These are phyloP conservation scores for Candida patagonica DNA, from an alignment of 805 yeast genomes.

Conservation along the genomic window DNA sequence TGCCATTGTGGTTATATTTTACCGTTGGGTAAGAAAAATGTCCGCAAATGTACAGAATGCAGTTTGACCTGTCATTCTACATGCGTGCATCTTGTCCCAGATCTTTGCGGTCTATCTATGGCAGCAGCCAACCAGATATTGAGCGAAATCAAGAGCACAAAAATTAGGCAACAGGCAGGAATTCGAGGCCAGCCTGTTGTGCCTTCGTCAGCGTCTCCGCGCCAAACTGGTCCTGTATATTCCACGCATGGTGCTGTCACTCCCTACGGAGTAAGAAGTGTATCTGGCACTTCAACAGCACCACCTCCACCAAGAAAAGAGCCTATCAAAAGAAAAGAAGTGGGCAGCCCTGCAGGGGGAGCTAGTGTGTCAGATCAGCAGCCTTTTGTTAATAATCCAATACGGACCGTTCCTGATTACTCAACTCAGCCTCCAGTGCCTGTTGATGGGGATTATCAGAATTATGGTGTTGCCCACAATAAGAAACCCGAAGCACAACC, in stretches of 20 bases:
- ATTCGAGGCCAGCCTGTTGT: slow-evolving; percentile 4
- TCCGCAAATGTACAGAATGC: slow-evolving; percentile 82
- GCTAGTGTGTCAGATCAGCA: slow-evolving; percentile 7
- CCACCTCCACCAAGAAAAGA: slow-evolving; percentile 18
- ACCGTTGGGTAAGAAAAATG: slow-evolving; percentile 91
- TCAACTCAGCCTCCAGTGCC: slow-evolving; percentile 5
- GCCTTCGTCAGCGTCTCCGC: slow-evolving; percentile 10
- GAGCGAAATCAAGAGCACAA: slow-evolving; percentile 71
- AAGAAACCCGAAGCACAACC: not conserved
- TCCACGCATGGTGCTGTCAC: not conserved
- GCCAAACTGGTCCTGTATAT: not conserved
- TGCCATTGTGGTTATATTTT: slow-evolving; percentile 96
- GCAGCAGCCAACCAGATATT: slow-evolving; percentile 89
- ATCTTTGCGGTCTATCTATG: slow-evolving; percentile 98
- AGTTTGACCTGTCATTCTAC: slow-evolving; percentile 89
- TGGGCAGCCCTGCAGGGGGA: slow-evolving; percentile 19
- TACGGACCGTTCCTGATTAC: slow-evolving; percentile 3
- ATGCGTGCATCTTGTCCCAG: slow-evolving; percentile 93
- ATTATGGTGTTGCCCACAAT: not conserved
- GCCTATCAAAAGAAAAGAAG: slow-evolving; percentile 22
- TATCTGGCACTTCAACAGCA: slow-evolving; percentile 4
- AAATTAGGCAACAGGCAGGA: slow-evolving; percentile 28
- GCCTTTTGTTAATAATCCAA: not conserved
- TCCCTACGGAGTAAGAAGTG: slow-evolving; percentile 5
- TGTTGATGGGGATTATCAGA: slow-evolving; percentile 9